Percentiles rank a stretch among this genome's conserved stretches.
These are phyloP conservation scores for Proliferodiscus dingleyae DNA, from an alignment of 2,329 filamentous ascomycete species.

Conservation along the genomic window DNA sequence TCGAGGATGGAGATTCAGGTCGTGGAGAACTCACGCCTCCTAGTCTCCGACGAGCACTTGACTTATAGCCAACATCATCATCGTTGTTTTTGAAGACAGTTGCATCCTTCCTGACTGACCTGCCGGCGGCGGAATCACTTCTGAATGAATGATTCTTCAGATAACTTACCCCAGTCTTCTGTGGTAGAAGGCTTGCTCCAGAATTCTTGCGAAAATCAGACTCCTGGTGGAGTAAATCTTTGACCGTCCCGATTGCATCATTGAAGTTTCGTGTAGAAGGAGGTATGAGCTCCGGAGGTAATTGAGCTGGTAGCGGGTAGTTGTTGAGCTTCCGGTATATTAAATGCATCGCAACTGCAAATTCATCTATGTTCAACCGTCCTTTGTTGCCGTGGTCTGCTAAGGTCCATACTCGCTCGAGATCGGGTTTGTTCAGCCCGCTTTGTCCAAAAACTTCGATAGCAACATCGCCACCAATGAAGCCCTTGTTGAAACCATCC, in stretches of 20 bases:
- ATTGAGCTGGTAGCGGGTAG: constrained; percentile 80
- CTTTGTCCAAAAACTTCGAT: constrained; percentile 98
- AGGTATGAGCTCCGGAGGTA: constrained; percentile 88
- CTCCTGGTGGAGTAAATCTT: constrained; percentile 82
- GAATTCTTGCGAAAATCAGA: constrained; percentile 85
- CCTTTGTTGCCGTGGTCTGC: constrained; percentile 93
- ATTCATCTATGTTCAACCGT: constrained; percentile 91
- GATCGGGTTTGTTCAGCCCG: constrained; percentile 81
- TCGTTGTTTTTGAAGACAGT: constrained; percentile 97
- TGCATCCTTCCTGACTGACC: constrained; percentile 75
- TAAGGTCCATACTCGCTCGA: constrained; percentile 92
- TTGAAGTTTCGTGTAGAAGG: constrained; percentile 92
- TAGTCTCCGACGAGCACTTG: constrained; percentile 83
- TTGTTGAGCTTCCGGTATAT: constrained; percentile 97
- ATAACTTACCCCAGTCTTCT: constrained; percentile 97
- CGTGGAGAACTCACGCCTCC: constrained; percentile 72
- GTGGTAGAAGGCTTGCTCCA: constrained; percentile 84
- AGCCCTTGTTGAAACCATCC: constrained; percentile 92
- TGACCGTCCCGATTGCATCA: constrained; percentile 88
- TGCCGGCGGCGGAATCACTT: constrained; percentile 51
- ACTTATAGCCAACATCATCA: constrained; percentile 85
- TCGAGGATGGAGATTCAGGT: constrained; percentile 66
- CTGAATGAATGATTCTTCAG: constrained; percentile 93
- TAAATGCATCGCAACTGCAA: constrained; percentile 97
- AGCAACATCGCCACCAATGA: constrained; percentile 84